Conservation (phyloP, 441 rosid genomes). For the Syzygium malaccense region DNA sequence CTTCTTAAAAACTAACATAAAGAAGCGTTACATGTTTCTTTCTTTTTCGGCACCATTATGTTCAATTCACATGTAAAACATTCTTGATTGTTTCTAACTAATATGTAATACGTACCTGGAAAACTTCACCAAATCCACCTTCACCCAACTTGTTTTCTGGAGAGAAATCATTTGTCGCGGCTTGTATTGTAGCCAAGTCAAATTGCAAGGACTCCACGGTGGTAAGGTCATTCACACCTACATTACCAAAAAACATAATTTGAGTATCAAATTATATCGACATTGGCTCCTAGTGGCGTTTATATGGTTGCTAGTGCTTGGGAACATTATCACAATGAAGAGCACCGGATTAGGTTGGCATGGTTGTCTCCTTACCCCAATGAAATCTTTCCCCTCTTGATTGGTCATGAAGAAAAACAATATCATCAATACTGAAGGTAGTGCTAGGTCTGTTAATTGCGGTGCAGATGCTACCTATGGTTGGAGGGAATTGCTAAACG, state of each 20-base stretch:
- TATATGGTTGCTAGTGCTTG: not conserved
- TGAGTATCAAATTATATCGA: not conserved
- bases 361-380: not conserved
- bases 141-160: not conserved
- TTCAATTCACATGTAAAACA: not conserved
- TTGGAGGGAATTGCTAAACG: not conserved
- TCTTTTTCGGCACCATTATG: not conserved
- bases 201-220: not conserved
- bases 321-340: not conserved
- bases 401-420: not conserved
- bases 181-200: not conserved
- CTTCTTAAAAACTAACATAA: not conserved
- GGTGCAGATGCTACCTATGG: not conserved
- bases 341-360: not conserved
- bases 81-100: not conserved
- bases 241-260: not conserved
- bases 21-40: rapidly evolving
- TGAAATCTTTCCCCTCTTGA: not conserved
- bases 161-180: not conserved
- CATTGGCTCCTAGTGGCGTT: not conserved
- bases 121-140: not conserved
- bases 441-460: not conserved
- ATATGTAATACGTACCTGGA: not conserved
- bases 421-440: not conserved
- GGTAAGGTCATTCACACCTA: not conserved